Evolutionary conservation across 2,329 filamentous ascomycete species (phyloP), one percentile per base, ranked within the genome.

Genomic region (Leptographium lundbergii): DNA sequence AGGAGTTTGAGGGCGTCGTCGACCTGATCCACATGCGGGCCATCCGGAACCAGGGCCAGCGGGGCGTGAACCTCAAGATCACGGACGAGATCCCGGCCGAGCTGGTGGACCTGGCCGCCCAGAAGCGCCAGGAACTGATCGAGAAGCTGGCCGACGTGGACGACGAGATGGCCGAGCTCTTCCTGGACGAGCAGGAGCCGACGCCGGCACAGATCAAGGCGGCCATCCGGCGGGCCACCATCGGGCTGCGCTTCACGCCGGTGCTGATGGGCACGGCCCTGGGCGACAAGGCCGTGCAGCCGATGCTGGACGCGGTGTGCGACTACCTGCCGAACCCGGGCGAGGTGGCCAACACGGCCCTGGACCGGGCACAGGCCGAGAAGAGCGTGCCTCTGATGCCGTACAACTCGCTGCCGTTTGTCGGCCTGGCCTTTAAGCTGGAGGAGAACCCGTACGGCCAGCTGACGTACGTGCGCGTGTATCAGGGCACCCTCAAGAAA

Each of bases 361-460:
- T 99, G 59, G 92, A 99, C 73, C 86, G 85, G 70, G 83, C 85
- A 69, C 84, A 88, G 67, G 78, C 78, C 51, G 94, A 99, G 72
- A 82, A 85, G 55, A 80, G 85, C 2, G 91, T 96, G 61, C 88
- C 92, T 71, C 82, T 99, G 59, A 84, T 96, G 22, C 91, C 92
- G 1, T 96, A 97, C 77, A 94, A 95, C 74, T 87, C 89, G 25
- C 78, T 96, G 27, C 94, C 94, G 0, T 96, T 97, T 68, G 91
- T 96, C 59, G 94, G 94, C 56, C 80, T 99, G 63, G 94, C 94
- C 11, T 99, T 99, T 80, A 99, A 99, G 80, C 84, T 99, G 25
- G 94, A 99, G 79, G 94, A 99, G 75, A 95, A 92, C 75, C 96
- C 95, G 72, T 99, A 95, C 68, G 94, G 94, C 51, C 94, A 99